These are phyloP conservation scores for Boletus bicolor DNA, from an alignment of 768 basidiomycete species.

Conservation along the genomic window DNA sequence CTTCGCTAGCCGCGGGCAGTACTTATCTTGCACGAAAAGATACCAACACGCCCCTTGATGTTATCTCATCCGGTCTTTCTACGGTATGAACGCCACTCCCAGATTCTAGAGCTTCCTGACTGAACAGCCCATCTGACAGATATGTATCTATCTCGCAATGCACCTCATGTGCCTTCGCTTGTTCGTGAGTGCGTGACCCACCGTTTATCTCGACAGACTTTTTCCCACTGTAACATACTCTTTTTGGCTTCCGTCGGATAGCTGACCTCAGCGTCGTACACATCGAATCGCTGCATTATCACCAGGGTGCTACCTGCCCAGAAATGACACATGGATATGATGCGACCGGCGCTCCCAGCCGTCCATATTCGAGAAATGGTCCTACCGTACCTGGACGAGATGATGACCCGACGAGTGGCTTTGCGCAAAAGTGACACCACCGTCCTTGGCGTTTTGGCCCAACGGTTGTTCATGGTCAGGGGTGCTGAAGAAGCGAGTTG, in stretches of 20 bases:
- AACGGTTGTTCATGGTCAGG: background rate
- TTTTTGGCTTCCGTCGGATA: constrained; percentile 4
- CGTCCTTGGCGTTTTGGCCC: background rate
- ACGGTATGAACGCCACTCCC: background rate
- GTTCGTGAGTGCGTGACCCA: background rate
- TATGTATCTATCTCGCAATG: background rate
- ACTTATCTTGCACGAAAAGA: background rate
- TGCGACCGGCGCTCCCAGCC: background rate
- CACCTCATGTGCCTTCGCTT: background rate
- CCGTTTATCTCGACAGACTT: background rate
- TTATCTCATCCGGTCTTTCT: constrained; percentile 9
- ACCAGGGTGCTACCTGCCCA: background rate
- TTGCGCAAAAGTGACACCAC: background rate
- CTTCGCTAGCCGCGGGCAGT: background rate
- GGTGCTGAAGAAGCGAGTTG: background rate
- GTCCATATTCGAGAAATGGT: background rate
- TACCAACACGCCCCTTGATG: constrained; percentile 3
- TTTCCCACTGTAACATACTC: background rate
- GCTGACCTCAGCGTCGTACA: background rate
- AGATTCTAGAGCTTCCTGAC: background rate
- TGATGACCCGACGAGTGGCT: background rate
- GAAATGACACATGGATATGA: background rate
- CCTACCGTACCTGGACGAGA: background rate
- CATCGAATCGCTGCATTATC: background rate
- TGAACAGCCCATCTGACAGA: background rate